A percentile compares a stretch with the other conserved stretches of the same genome.
Conservation (phyloP, 768 basidiomycete species). For the Naganishia onofrii region DNA sequence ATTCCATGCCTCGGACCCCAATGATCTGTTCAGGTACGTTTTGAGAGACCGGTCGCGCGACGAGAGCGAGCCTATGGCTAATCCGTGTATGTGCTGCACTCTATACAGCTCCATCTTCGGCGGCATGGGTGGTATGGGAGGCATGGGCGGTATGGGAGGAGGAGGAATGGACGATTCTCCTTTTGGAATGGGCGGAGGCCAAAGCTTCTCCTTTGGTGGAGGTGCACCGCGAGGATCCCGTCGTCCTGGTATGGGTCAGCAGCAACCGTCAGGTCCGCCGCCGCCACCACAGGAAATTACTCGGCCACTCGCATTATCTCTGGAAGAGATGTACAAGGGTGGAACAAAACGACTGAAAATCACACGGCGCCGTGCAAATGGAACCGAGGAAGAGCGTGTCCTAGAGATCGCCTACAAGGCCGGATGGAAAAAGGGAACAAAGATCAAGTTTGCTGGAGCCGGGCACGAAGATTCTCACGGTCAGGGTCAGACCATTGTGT, state of each 20-base stretch:
- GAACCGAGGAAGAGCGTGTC: slow-evolving; percentile 83
- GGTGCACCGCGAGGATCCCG: slow-evolving; percentile 27
- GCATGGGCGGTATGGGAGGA: slow-evolving; percentile 26
- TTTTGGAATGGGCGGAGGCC: slow-evolving; percentile 52
- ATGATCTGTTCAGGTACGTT: slow-evolving; percentile 96
- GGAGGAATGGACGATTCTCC: slow-evolving; percentile 56
- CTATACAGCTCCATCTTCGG: slow-evolving; percentile 32
- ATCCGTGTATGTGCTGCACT: not conserved
- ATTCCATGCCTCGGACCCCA: slow-evolving; percentile 72
- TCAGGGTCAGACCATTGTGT: slow-evolving; percentile 62
- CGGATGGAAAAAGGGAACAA: slow-evolving; percentile 96
- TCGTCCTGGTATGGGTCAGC: slow-evolving; percentile 25
- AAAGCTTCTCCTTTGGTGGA: slow-evolving; percentile 56
- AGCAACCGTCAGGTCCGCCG: slow-evolving; percentile 30
- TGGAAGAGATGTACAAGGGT: slow-evolving; percentile 98
- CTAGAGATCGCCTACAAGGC: slow-evolving; percentile 76
- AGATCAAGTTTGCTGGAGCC: slow-evolving; percentile 80
- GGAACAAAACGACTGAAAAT: slow-evolving; percentile 84
- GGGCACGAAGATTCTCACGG: slow-evolving; percentile 57
- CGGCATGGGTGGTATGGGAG: slow-evolving; percentile 28
- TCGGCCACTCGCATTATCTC: slow-evolving; percentile 82
- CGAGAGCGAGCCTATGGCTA: not conserved
- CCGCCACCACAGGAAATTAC: slow-evolving; percentile 60
- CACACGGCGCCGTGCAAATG: slow-evolving; percentile 67
- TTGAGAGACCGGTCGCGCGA: slow-evolving; percentile 44